Conservation (phyloP, 805 yeast species). For the Blastobotrys muscicola region DNA sequence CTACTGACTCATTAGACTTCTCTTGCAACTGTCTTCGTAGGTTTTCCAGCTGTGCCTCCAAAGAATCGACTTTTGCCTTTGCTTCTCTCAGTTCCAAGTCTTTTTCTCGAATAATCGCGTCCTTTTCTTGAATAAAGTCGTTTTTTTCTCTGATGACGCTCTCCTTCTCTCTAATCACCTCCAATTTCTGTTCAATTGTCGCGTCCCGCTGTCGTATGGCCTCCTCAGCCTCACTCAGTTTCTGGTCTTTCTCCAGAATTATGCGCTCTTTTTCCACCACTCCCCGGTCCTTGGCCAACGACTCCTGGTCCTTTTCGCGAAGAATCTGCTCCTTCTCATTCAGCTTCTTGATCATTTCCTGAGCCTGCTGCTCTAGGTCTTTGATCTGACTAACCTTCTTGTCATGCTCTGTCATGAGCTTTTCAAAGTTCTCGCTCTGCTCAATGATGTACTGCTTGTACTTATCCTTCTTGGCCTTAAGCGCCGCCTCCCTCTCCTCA, state of each 20-base stretch:
- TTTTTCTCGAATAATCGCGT: too few relatives aligned
- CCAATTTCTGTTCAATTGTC: too few relatives aligned
- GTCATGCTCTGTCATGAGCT: conserved; percentile 2
- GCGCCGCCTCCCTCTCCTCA: neutral
- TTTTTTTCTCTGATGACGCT: too few relatives aligned
- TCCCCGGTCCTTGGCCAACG: neutral
- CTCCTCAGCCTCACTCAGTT: neutral
- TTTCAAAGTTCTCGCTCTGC: conserved; percentile 5
- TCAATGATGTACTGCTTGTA: conserved; percentile 1
- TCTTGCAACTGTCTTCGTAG: too few relatives aligned
- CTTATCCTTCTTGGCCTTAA: neutral
- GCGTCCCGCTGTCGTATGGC: too few relatives aligned
- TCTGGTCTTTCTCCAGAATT: neutral
- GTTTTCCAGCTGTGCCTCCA: too few relatives aligned
- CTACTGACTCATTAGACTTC: too few relatives aligned
- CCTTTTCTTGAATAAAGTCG: too few relatives aligned
- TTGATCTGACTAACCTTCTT: conserved; percentile 4
- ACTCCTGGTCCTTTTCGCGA: neutral
- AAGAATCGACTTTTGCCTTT: too few relatives aligned
- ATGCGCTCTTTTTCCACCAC: conserved; percentile 1
- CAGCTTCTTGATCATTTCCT: conserved; percentile 6
- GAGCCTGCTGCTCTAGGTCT: conserved; percentile 5
- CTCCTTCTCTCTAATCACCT: too few relatives aligned
- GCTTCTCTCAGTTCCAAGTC: too few relatives aligned
- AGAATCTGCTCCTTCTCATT: conserved; percentile 2